Evolutionary conservation across 2,329 filamentous ascomycete genomes (phyloP).

Genomic region (Ophiostoma angusticollis): DNA sequence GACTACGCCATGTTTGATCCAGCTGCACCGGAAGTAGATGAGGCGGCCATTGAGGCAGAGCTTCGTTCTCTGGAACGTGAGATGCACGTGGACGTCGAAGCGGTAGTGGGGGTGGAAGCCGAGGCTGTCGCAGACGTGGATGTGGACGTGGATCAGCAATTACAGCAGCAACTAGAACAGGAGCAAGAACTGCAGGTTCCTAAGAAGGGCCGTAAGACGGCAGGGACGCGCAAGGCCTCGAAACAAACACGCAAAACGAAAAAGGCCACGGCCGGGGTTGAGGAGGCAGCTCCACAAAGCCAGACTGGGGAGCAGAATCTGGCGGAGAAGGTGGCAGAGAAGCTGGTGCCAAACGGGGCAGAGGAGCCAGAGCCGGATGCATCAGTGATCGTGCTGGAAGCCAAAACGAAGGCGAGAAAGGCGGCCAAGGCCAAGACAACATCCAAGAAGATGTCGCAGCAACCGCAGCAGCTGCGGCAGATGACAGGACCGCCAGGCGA

Average conservation of each 20-base stretch:
- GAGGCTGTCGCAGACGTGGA: too few species aligned
- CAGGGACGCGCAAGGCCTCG: conserved; percentile 35
- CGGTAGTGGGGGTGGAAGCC: too few species aligned
- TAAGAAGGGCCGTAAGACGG: conserved; percentile 42
- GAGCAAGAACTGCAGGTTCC: conserved; percentile 29
- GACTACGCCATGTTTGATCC: conserved; percentile 43
- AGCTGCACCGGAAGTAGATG: conserved; percentile 29
- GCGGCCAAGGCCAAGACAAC: conserved; percentile 3
- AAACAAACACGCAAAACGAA: conserved; percentile 39
- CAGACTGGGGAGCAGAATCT: too few species aligned
- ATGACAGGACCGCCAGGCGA: neutral
- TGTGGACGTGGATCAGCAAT: conserved; percentile 6
- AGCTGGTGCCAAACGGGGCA: conserved; percentile 10
- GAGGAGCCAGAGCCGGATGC: conserved; percentile 4
- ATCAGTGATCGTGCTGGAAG: conserved; percentile 5
- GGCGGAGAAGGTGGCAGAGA: conserved; percentile 6
- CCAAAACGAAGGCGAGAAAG: conserved; percentile 5
- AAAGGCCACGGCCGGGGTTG: conserved; percentile 14
- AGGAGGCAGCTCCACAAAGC: too few species aligned
- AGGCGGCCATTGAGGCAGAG: conserved; percentile 38
- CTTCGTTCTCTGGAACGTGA: conserved; percentile 35
- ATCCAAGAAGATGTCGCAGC: conserved; percentile 1
- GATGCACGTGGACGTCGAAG: conserved; percentile 32
- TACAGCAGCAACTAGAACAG: conserved; percentile 17
- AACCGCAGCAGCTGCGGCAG: neutral